Percentiles rank a stretch among this genome's conserved stretches.
These are phyloP conservation scores for Rhodotorula sp. DNA, from an alignment of 1,284 basidiomycete genomes.

Conservation along the genomic window DNA sequence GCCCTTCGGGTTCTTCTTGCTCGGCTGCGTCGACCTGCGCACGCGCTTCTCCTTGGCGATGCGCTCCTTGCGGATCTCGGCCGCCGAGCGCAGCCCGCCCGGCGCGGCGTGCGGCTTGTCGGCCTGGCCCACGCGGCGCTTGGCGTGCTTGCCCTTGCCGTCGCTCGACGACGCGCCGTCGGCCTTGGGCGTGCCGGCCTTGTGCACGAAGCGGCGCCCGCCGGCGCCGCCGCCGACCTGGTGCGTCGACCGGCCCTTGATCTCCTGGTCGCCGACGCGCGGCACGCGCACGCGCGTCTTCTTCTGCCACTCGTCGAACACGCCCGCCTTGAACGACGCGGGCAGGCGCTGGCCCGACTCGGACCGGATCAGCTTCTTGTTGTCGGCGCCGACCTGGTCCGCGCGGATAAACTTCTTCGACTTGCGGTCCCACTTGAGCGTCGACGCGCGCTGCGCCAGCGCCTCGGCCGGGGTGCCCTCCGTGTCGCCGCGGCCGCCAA, in stretches of 20 bases:
- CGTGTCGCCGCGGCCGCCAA: conserved; percentile 71
- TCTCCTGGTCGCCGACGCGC: conserved; percentile 75
- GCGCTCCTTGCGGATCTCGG: conserved; percentile 77
- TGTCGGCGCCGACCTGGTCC: conserved; percentile 81
- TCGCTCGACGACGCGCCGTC: conserved; percentile 23
- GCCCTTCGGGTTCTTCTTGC: conserved; percentile 38
- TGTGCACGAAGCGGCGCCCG: conserved; percentile 41
- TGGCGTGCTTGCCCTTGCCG: conserved; percentile 30
- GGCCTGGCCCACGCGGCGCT: conserved; percentile 37
- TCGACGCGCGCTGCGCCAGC: conserved; percentile 66
- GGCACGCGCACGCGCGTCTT: conserved; percentile 72
- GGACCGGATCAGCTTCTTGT: conserved; percentile 89
- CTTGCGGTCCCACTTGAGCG: conserved; percentile 87
- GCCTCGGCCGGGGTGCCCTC: conserved; percentile 57
- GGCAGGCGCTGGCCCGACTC: conserved; percentile 93
- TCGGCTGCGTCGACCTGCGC: conserved; percentile 40
- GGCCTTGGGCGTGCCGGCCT: conserved; percentile 31
- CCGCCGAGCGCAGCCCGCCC: conserved; percentile 62
- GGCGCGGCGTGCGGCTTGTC: conserved; percentile 47
- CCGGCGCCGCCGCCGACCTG: conserved; percentile 5
- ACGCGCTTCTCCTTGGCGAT: conserved; percentile 53
- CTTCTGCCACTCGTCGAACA: conserved; percentile 92
- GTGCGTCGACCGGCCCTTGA: conserved; percentile 32
- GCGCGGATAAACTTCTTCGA: conserved; percentile 93
- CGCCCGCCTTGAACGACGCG: conserved; percentile 86